A percentile compares a stretch with the other conserved stretches of the same genome.
Evolutionary conservation across 257 asterid genomes (phyloP).

Genomic region (Solanum paucissectum): DNA sequence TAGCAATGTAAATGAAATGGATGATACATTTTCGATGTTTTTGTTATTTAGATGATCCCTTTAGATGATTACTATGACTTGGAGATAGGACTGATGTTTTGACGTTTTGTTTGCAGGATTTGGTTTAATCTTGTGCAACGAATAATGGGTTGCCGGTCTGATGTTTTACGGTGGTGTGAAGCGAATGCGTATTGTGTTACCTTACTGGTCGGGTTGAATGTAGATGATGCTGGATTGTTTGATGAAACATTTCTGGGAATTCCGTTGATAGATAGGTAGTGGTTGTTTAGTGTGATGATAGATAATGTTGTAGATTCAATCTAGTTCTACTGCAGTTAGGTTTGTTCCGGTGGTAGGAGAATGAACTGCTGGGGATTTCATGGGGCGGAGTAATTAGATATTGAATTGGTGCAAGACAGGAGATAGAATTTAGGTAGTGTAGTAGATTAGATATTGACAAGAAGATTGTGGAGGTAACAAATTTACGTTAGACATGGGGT

Average conservation of each 20-base stretch:
- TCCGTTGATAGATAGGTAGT: not conserved
- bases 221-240: not conserved
- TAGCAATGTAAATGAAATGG: not conserved
- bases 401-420: not conserved
- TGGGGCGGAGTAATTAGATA: not conserved
- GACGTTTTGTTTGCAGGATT: not conserved
- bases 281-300: not conserved
- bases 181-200: not conserved
- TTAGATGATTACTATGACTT: not conserved
- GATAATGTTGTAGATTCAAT: not conserved
- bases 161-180: not conserved
- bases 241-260: not conserved
- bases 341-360: not conserved
- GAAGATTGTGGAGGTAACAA: not conserved
- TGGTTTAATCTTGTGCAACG: not conserved
- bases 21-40: not conserved
- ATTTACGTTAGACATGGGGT: conserved; percentile 43
- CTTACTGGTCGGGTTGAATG: not conserved
- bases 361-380: not conserved
- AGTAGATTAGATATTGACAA: not conserved
- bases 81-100: not conserved
- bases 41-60: not conserved
- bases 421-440: not conserved
- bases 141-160: not conserved
- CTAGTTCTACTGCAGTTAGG: not conserved